Base-by-base conservation (phyloP, 768 basidiomycete species). In the Leccinum rimulosum region DNA sequence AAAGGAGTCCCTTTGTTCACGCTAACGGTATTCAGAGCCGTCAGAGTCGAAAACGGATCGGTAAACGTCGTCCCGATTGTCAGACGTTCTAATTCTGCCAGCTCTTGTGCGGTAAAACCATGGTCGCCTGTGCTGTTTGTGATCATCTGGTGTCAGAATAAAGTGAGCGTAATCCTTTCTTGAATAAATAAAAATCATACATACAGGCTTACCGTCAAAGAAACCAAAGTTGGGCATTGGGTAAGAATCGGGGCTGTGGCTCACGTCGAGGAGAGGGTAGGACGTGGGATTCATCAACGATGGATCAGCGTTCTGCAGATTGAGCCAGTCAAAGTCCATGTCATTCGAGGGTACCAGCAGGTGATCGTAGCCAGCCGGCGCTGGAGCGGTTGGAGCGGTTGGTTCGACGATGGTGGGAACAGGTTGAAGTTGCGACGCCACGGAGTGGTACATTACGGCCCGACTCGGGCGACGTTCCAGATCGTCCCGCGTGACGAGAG, bases 391-490 rank as follows among this genome's bases (percentile, higher is more conserved):
- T 22, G 67, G 54, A 31, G 52, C 33, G 5, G 40, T 43, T n/a
- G 43, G 50, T 31, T 66, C 64, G 4, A 36, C 56, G 22, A 31
- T 51, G 27, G 65, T 3, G 10, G n/a, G n/a, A 43, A 43, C n/a
- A 43, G n/a, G 10, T 1, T 19, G 43, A 19, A 9, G 43, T 17
- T 59, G 62, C 12, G 63, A 54, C 9, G 64, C 28, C 52, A 59
- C 65, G 1, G 74, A 74, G n/a, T 77, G 75, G 54, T 75, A 75
- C 70, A 75, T 75, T 50, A 62, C 52, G 0, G 67, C 54, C 12
- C 60, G 66, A 58, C 74, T 76, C 22, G 74, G 69, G 35, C 72
- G 74, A 50, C 73, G 75, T 48, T 70, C 69, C 7, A 75, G 64
- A 55, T 76, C 75, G 19, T 77, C 75, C 51, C 60, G 69, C 4